Evolutionary conservation across 2,329 filamentous ascomycete species (phyloP).

Genomic region (Colletotrichum destructivum): DNA sequence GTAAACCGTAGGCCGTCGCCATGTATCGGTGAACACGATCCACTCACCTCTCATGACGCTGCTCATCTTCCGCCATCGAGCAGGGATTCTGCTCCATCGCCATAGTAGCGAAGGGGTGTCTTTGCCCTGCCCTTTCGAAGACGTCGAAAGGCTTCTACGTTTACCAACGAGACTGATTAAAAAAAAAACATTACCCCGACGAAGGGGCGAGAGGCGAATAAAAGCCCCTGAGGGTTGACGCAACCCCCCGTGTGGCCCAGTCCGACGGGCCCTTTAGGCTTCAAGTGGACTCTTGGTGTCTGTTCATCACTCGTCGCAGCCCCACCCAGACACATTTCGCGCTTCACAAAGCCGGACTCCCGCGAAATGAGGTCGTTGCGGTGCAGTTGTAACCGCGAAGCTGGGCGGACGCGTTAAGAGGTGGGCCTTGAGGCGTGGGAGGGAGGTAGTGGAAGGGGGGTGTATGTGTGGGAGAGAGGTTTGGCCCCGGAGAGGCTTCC

Average conservation of each 20-base stretch:
- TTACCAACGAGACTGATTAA: not conserved
- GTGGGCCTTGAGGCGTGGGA: not conserved
- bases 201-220: conserved; percentile 2
- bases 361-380: conserved; percentile 21
- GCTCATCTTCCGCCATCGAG: not conserved
- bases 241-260: not conserved
- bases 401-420: not conserved
- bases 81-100: not conserved
- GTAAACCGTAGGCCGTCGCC: not conserved
- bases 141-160: not conserved
- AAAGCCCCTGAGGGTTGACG: conserved; percentile 2
- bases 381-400: not conserved
- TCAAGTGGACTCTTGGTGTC: conserved; percentile 4
- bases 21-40: not conserved
- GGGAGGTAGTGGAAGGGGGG: not conserved
- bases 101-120: not conserved
- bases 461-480: not conserved
- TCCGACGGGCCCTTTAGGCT: conserved; percentile 14
- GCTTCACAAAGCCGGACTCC: conserved; percentile 19
- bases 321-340: not conserved
- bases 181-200: not conserved
- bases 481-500: not conserved
- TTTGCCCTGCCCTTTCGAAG: not conserved
- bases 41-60: not conserved
- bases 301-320: not conserved